phyloP scores from a whole-genome alignment of 192 early-diverging fungal species.

The Coemansia sp. region DNA sequence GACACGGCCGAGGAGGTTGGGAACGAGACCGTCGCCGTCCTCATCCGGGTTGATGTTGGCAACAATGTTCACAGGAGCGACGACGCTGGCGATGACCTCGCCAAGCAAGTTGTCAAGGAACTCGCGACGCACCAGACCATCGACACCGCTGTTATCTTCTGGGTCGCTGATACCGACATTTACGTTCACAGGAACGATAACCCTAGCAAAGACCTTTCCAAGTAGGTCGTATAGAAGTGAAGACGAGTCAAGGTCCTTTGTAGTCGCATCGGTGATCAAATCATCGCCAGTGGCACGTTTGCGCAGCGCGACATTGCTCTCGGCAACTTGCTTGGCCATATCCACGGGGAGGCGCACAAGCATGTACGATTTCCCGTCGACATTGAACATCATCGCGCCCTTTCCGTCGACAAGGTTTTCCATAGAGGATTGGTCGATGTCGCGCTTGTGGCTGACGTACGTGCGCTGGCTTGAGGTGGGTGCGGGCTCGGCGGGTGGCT shows the following conservation, averaged over 20 bases:
- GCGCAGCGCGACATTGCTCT: constrained; percentile 13
- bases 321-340: constrained; percentile 14
- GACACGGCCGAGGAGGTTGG: no score
- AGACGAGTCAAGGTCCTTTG: constrained; percentile 18
- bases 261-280: constrained; percentile 32
- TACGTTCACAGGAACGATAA: constrained; percentile 25
- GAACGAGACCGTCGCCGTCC: no score
- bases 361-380: constrained; percentile 31
- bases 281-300: constrained; percentile 27
- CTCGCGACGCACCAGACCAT: constrained; percentile 16
- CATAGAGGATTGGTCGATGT: constrained; percentile 11
- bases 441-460: constrained; percentile 23
- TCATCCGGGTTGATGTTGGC: constrained; percentile 14
- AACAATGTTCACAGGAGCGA: no score
- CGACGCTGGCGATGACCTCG: constrained; percentile 24
- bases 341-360: constrained; percentile 28
- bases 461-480: constrained; percentile 19
- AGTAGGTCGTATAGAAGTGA: constrained; percentile 28
- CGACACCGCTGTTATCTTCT: constrained; percentile 5
- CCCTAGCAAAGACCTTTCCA: constrained; percentile 22
- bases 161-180: constrained; percentile 36
- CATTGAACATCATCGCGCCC: constrained; percentile 26
- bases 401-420: constrained; percentile 24
- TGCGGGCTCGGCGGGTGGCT: constrained; percentile 8
- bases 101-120: constrained; percentile 22